phyloP scores from a whole-genome alignment of 139 green algal species.

The Marvania coccoides region DNA sequence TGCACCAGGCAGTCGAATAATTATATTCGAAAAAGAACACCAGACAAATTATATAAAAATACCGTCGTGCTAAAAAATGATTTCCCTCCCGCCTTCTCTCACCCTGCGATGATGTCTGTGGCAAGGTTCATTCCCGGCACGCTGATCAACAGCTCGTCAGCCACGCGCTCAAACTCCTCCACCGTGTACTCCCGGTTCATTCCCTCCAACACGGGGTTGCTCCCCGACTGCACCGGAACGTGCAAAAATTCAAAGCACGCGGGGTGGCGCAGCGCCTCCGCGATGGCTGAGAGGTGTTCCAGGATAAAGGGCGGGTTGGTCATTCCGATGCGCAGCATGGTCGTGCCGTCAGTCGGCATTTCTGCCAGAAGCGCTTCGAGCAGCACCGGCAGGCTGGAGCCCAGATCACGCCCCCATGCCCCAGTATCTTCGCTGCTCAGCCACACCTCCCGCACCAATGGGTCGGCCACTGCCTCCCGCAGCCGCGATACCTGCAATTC shows the following conservation, averaged over 20 bases:
- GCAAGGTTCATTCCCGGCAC: slow-evolving; percentile 76
- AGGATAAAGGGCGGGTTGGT: slow-evolving; percentile 94
- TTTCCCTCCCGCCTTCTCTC: too few species aligned
- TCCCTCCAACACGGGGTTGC: slow-evolving; percentile 61
- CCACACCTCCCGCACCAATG: slow-evolving; percentile 83
- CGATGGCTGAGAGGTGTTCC: slow-evolving; percentile 66
- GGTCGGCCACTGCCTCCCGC: slow-evolving; percentile 50
- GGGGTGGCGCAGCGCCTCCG: slow-evolving; percentile 46
- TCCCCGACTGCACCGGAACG: slow-evolving; percentile 82
- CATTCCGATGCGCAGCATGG: slow-evolving; percentile 87
- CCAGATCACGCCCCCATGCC: slow-evolving; percentile 82
- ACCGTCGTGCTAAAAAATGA: slow-evolving; percentile 27
- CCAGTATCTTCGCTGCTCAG: slow-evolving; percentile 86
- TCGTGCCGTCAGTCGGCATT: slow-evolving; percentile 57
- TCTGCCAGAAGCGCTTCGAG: slow-evolving; percentile 51
- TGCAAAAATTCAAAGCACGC: slow-evolving; percentile 85
- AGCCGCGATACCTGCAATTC: too few species aligned
- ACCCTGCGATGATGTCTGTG: slow-evolving; percentile 91
- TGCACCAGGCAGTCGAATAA: too few species aligned
- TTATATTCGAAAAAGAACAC: not conserved
- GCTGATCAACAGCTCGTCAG: slow-evolving; percentile 56
- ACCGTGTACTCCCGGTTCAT: slow-evolving; percentile 93
- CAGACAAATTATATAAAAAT: not conserved
- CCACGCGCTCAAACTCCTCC: slow-evolving; percentile 62
- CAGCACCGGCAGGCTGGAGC: slow-evolving; percentile 59